phyloP scores from a whole-genome alignment of 2,329 filamentous ascomycete species.

The Byssothecium circinans region DNA sequence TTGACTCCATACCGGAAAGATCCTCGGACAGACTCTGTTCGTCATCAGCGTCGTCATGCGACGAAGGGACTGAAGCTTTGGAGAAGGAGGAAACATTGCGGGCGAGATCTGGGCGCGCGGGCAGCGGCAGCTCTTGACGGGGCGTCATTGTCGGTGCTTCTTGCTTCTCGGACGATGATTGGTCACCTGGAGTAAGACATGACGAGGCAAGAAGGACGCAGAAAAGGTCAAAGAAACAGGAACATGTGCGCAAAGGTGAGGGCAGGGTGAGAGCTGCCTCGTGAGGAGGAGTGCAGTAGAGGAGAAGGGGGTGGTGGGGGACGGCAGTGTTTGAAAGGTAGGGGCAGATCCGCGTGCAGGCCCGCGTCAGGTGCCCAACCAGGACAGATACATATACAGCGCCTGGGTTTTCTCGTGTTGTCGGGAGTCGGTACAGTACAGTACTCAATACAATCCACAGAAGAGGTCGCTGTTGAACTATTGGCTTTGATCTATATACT shows the following conservation, averaged over 20 bases:
- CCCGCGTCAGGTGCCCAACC: no score
- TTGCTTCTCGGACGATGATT: slow-evolving; percentile 25
- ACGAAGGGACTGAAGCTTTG: slow-evolving; percentile 38
- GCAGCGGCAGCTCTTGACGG: slow-evolving; percentile 23
- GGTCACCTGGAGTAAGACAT: slow-evolving; percentile 24
- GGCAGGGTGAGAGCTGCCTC: neutral
- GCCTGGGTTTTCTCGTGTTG: no score
- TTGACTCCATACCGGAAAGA: slow-evolving; percentile 39
- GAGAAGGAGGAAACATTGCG: slow-evolving; percentile 38
- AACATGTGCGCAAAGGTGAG: neutral
- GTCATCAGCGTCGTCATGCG: slow-evolving; percentile 49
- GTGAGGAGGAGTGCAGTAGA: neutral
- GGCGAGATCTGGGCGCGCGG: slow-evolving; percentile 25
- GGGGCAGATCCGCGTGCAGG: no score
- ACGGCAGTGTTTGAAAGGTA: no score
- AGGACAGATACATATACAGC: no score
- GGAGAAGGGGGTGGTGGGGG: neutral
- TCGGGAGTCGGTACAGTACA: no score
- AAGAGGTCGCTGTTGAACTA: no score
- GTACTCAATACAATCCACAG: no score
- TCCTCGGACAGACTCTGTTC: slow-evolving; percentile 42
- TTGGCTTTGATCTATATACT: no score
- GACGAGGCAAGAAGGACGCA: neutral
- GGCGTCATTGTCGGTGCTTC: slow-evolving; percentile 30
- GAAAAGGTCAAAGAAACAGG: neutral